These are phyloP conservation scores for Castanopsis chinensis DNA, from an alignment of 306 rosid genomes.

Conservation along the genomic window DNA sequence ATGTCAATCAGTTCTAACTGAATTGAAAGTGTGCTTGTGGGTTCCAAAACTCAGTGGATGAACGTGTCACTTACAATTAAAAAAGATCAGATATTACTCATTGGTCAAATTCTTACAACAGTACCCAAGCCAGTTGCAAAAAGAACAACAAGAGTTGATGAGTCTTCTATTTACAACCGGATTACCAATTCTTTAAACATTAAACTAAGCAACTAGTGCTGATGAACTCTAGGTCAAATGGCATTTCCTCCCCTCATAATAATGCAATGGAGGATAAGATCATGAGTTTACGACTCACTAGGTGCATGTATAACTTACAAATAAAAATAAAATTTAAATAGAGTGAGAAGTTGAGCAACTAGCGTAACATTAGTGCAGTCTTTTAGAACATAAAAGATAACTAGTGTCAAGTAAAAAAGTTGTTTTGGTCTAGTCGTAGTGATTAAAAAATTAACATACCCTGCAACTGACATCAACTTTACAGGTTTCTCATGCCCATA, in stretches of 20 bases:
- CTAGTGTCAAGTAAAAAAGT: not conserved
- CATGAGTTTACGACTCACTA: too few relatives aligned
- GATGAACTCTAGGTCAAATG: too few relatives aligned
- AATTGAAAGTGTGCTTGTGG: not conserved
- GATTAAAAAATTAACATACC: conserved; percentile 46
- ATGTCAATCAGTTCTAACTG: not conserved
- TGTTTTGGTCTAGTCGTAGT: not conserved
- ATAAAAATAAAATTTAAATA: too few relatives aligned
- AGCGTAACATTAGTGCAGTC: not conserved
- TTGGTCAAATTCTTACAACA: not conserved
- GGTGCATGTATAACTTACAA: too few relatives aligned
- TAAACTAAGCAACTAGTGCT: not conserved
- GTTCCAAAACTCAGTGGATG: not conserved
- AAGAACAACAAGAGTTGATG: not conserved
- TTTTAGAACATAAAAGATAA: not conserved
- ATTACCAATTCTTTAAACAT: not conserved
- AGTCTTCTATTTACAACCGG: not conserved
- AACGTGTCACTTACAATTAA: not conserved
- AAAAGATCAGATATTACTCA: not conserved
- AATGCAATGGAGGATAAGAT: too few relatives aligned
- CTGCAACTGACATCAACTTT: conserved; percentile 63
- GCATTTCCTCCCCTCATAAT: too few relatives aligned
- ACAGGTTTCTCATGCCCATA: conserved; percentile 81
- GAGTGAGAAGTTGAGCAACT: not conserved
- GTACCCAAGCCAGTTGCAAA: not conserved